Conservation (phyloP, 2,329 filamentous ascomycete species). For the Pezicula rhizophila region DNA sequence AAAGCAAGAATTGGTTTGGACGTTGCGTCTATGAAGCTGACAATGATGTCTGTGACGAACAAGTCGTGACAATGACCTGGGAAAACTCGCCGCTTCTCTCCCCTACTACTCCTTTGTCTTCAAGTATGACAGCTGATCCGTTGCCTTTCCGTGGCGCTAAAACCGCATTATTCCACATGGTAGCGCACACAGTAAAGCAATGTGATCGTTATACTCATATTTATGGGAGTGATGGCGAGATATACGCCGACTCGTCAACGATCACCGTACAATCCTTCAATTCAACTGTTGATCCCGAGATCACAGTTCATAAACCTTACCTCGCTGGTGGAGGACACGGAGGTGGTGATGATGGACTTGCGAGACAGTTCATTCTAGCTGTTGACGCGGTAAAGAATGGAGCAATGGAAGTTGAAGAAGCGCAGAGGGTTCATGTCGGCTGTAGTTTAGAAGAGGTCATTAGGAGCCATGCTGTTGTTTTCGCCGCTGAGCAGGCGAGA, state of each 20-base stretch:
- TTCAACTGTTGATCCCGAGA: constrained; percentile 37
- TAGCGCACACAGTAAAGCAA: constrained; percentile 79
- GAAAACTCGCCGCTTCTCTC: constrained; percentile 55
- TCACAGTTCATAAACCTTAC: constrained; percentile 52
- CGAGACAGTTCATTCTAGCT: constrained; percentile 75
- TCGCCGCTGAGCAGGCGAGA: constrained; percentile 86
- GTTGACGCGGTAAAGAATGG: constrained; percentile 73
- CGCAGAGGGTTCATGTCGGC: constrained; percentile 71
- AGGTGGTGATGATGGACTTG: constrained; percentile 74
- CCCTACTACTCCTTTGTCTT: neutral
- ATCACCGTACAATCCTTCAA: constrained; percentile 73
- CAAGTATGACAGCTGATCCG: constrained; percentile 7
- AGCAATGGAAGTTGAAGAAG: constrained; percentile 57
- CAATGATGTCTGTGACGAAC: constrained; percentile 92
- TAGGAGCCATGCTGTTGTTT: constrained; percentile 87
- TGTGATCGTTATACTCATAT: constrained; percentile 81
- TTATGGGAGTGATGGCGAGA: constrained; percentile 81
- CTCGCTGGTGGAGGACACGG: constrained; percentile 61
- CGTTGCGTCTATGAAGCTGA: constrained; percentile 92
- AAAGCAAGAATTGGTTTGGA: constrained; percentile 70
- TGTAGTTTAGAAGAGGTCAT: constrained; percentile 82
- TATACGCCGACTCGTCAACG: constrained; percentile 72
- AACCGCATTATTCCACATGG: constrained; percentile 89
- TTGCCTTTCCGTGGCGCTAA: constrained; percentile 56
- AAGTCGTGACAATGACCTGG: constrained; percentile 84